Evolutionary conservation across 208 protist species (phyloP), one percentile per base, ranked within the genome.

Genomic region (Crithidia thermophila): DNA sequence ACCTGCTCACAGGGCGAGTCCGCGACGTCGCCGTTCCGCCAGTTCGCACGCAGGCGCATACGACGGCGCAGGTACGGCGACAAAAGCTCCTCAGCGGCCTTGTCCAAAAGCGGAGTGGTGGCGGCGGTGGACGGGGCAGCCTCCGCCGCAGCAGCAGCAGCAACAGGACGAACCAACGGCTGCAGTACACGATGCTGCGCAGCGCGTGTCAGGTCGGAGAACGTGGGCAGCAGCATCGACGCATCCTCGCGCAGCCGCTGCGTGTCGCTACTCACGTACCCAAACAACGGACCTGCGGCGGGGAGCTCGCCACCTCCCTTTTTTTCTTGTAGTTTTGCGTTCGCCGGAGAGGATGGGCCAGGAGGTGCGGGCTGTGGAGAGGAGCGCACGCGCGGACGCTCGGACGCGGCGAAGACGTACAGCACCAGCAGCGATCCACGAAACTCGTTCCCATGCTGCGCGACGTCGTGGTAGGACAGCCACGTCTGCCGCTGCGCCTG

Each of bases 401-500:
- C 69, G 7, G 47, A 42, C 16, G 69, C 69, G 21, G 69, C 59
- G 27, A 75, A 47, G 0, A 75, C 30, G 36, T 68, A 88, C 18
- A 82, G 62, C 27, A 61, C 50, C 13, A 82, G 50, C 62, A 83
- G 58, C 36, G 36, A 34, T 16, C 68, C 78, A 3, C 2, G 14
- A 34, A 77, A 87, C 23, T 63, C 46, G 59, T 87, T 84, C n/a
- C 46, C 59, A 0, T n/a, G 30, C 27, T 57, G 72, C 21, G 77
- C 75, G 8, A 85, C 79, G 27, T 76, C 75, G 21, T 39, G 25
- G 66, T 74, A 85, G 16, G 55, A 31, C 68, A 79, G 65, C 69
- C 82, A 85, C 53, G 75, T 85, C 20, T 3, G 18, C 47, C 82
- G 78, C 66, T 88, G 82, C 36, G 75, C 52, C 31, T 62, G 34